Evolutionary conservation across 2,329 filamentous ascomycete genomes (phyloP).

Genomic region (Epichloe baconii): DNA sequence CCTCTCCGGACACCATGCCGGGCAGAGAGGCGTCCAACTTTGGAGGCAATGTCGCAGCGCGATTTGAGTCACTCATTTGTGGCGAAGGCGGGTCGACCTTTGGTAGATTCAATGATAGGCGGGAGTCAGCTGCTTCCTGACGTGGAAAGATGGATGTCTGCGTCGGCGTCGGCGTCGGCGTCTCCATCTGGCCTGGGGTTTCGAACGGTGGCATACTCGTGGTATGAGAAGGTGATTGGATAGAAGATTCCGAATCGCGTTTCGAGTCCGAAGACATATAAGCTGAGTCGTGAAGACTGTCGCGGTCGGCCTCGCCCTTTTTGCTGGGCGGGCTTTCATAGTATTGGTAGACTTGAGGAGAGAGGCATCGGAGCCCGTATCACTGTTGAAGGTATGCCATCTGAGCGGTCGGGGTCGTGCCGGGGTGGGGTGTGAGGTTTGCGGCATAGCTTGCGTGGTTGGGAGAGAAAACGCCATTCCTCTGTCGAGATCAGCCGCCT

Average conservation of each 20-base stretch:
- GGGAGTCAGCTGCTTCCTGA: conserved; percentile 38
- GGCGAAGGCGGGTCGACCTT: conserved; percentile 26
- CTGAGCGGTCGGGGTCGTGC: conserved; percentile 30
- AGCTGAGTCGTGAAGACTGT: conserved; percentile 37
- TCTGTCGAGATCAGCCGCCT: conserved; percentile 54
- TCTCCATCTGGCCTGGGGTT: conserved; percentile 21
- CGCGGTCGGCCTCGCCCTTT: conserved; percentile 32
- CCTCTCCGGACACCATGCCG: conserved; percentile 37
- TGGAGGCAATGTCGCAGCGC: conserved; percentile 40
- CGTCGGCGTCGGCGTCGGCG: conserved; percentile 8
- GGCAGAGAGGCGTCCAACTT: conserved; percentile 33
- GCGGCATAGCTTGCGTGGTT: conserved; percentile 30
- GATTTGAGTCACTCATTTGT: conserved; percentile 12
- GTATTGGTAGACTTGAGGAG: conserved; percentile 13
- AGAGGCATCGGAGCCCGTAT: conserved; percentile 24
- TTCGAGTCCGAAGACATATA: conserved; percentile 43
- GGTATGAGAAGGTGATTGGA: conserved; percentile 25
- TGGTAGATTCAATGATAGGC: conserved; percentile 40
- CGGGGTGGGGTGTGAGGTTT: conserved; percentile 16
- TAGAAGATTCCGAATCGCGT: conserved; percentile 35
- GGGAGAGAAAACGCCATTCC: conserved; percentile 32
- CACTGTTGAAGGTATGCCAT: conserved; percentile 36
- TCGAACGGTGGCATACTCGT: conserved; percentile 31
- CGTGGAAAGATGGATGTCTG: conserved; percentile 22
- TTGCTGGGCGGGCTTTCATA: conserved; percentile 11